Base-by-base conservation (phyloP, 2,329 filamentous ascomycete species). In the Hypoxylon sp. region DNA sequence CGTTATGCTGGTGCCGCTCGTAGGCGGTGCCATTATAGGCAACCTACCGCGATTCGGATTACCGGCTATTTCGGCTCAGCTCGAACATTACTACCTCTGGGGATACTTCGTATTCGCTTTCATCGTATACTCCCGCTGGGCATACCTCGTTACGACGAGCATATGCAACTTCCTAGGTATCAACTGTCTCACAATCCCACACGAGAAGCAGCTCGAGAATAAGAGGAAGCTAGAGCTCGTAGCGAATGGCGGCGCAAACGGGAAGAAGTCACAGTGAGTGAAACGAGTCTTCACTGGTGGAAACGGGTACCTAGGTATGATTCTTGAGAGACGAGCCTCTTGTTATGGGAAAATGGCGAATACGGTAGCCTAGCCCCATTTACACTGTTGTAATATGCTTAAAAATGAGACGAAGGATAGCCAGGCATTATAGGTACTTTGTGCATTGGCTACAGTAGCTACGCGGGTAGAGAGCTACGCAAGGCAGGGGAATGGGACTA, bases 151-250 rank as follows among this genome's bases (percentile, higher is more conserved):
- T 49, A 93, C 97, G 74, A 91, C 89, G 67, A 92, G 91, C 76
- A 98, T 99, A 73, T 98, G 96, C 81, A 85, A 90, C 57, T 98
- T 92, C 80, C 82, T 99, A 22, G 93, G 93, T 67, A 99, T 99
- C 83, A 96, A 95, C 75, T 97, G 95, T 74, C 81, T 99, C 70
- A 98, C 94, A 0, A 97, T 99, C 65, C 88, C 88, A 9, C 77
- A 79, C 68, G 83, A 86, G 69, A 89, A 89, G 80, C 85, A 86
- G 76, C 72, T 81, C 49, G 85, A 84, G 71, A 87, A 87, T 74
- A 78, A 80, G 76, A 74, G 77, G 68, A 82, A 80, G n/a, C 75
- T 71, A 16, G 57, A 70, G 2, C 42, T 40, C 3, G 59, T 53
- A 4, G 69, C 71, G 32, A 69, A 69, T 16, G 67, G 52, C 1